Conservation (phyloP, 176 grass and related monocot species). For the Oryza rufipogon region DNA sequence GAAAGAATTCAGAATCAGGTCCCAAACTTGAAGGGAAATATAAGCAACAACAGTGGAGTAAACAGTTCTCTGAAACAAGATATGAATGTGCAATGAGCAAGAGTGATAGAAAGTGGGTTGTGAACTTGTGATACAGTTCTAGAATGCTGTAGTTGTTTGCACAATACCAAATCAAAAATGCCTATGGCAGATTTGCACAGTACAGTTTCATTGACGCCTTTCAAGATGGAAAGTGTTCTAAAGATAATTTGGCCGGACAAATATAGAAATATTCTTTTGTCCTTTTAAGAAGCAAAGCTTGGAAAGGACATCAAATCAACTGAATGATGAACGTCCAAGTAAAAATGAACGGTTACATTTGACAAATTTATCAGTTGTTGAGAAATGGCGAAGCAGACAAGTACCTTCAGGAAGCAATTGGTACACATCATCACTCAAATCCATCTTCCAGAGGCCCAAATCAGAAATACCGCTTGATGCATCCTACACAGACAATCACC, state of each 20-base stretch:
- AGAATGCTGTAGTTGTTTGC: not conserved
- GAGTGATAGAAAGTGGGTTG: not conserved
- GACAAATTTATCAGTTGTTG: not conserved
- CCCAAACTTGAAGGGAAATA: not conserved
- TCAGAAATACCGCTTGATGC: not conserved
- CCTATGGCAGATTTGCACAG: not conserved
- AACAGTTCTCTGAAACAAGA: no score
- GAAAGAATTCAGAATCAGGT: slow-evolving; percentile 54
- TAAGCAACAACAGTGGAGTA: no score
- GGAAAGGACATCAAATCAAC: not conserved
- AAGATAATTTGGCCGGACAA: not conserved
- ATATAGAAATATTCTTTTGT: not conserved
- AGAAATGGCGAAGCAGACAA: not conserved
- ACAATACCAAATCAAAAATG: not conserved
- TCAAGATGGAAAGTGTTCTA: not conserved
- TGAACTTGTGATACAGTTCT: not conserved
- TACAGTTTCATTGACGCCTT: not conserved
- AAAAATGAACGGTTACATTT: not conserved
- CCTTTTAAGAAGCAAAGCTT: not conserved
- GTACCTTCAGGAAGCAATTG: not conserved
- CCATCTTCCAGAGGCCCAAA: not conserved
- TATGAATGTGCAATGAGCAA: no score
- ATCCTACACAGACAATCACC: not conserved
- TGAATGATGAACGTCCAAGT: not conserved
- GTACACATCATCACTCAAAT: not conserved